Evolutionary conservation across 2,329 filamentous ascomycete species (phyloP).

Genomic region (Penicillium sp.): DNA sequence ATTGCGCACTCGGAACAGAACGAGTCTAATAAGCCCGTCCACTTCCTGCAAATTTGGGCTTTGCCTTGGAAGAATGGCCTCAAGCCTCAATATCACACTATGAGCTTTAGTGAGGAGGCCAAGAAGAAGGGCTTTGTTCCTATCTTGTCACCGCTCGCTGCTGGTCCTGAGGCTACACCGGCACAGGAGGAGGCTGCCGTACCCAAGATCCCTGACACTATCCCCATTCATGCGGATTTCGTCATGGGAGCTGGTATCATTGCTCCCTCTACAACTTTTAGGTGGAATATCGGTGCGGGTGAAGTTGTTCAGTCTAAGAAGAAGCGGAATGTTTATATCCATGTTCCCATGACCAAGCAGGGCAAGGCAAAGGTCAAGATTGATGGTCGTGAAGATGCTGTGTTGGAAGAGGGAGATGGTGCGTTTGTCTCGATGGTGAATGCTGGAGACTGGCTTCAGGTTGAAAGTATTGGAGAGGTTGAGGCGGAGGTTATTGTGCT

Average conservation of each 20-base stretch:
- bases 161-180: constrained; percentile 60
- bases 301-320: constrained; percentile 41
- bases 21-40: constrained; percentile 69
- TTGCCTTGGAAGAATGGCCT: constrained; percentile 74
- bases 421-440: constrained; percentile 69
- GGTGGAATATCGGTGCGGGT: constrained; percentile 68
- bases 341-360: constrained; percentile 75
- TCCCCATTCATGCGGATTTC: constrained; percentile 81
- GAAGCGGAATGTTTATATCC: constrained; percentile 72
- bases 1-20: constrained; percentile 83
- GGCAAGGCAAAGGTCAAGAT: constrained; percentile 71
- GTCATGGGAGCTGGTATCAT: constrained; percentile 82
- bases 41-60: constrained; percentile 90
- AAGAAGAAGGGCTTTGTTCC: constrained; percentile 71
- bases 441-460: constrained; percentile 62
- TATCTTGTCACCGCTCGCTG: constrained; percentile 74
- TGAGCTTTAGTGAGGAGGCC: constrained; percentile 68
- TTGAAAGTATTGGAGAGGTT: constrained; percentile 67
- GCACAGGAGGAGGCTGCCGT: constrained; percentile 65
- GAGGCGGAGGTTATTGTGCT: constrained; percentile 70
- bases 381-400: constrained; percentile 64
- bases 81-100: constrained; percentile 73
- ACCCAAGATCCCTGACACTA: constrained; percentile 64
- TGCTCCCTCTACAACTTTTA: constrained; percentile 63
- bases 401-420: constrained; percentile 76